These are phyloP conservation scores for Wickerhamiella shivajii DNA, from an alignment of 805 yeast genomes.

Conservation along the genomic window DNA sequence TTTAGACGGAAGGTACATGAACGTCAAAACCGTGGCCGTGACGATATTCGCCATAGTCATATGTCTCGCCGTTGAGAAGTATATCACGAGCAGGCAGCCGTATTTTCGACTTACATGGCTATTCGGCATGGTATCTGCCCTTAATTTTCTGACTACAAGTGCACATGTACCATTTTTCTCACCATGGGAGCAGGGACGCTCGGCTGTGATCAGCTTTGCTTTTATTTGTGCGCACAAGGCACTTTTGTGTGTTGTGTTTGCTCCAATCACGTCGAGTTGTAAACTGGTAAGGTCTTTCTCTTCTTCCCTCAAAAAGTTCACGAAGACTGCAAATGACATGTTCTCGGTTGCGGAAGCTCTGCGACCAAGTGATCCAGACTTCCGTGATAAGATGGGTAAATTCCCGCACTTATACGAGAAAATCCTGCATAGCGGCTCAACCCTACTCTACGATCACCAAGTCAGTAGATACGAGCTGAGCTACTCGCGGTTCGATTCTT, in stretches of 20 bases:
- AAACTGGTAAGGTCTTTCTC: no score
- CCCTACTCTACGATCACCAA: constrained; percentile 1
- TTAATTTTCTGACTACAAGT: constrained; percentile 15
- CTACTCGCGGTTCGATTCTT: constrained; percentile 8
- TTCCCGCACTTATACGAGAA: neutral
- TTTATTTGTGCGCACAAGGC: constrained; percentile 14
- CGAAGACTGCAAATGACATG: neutral
- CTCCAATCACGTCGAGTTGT: constrained; percentile 6
- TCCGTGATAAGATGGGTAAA: neutral
- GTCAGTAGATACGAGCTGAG: constrained; percentile 6
- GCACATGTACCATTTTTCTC: constrained; percentile 18
- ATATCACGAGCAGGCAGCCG: constrained; percentile 2
- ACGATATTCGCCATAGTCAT: constrained; percentile 14
- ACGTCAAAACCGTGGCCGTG: constrained; percentile 13
- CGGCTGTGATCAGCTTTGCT: constrained; percentile 17
- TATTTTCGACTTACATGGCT: constrained; percentile 14
- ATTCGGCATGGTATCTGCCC: constrained; percentile 16
- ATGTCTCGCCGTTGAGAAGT: constrained; percentile 8
- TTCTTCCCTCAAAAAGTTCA: neutral
- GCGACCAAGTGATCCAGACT: constrained; percentile 13
- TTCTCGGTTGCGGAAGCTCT: neutral
- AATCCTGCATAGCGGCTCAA: neutral
- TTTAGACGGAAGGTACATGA: constrained; percentile 13
- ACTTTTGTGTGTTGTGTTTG: constrained; percentile 10
- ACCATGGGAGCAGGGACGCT: constrained; percentile 14